Evolutionary conservation across 495 filamentous ascomycete species (phyloP).

Genomic region (Endocarpon pusillum): DNA sequence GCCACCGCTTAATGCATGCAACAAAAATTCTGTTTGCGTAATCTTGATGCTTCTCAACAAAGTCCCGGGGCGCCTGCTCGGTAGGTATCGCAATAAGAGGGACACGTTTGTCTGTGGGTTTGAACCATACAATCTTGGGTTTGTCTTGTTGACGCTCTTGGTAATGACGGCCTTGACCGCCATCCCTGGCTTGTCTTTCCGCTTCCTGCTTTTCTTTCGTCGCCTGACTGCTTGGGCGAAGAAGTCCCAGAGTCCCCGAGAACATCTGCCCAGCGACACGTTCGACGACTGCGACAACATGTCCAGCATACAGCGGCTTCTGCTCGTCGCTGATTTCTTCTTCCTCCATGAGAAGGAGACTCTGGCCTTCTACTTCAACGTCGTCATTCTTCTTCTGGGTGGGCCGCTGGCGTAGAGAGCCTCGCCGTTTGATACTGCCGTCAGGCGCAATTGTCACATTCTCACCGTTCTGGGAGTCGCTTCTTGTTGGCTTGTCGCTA

Average conservation of each 20-base stretch:
- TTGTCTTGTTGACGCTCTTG: conserved; percentile 83
- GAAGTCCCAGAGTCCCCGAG: conserved; percentile 82
- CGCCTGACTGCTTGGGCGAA: conserved; percentile 93
- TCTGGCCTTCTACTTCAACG: conserved; percentile 96
- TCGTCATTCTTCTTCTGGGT: conserved; percentile 99
- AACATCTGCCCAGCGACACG: conserved; percentile 98
- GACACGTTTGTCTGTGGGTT: conserved; percentile 96
- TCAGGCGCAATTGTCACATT: conserved; percentile 44
- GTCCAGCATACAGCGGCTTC: conserved; percentile 91
- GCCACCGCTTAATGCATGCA: conserved; percentile 97
- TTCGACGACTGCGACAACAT: conserved; percentile 93
- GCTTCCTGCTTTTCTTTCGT: conserved; percentile 99
- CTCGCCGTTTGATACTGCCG: conserved; percentile 77
- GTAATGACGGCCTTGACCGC: conserved; percentile 53
- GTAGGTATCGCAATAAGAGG: conserved; percentile 96
- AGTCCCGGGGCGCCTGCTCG: conserved; percentile 92
- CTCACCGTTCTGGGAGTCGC: conserved; percentile 46
- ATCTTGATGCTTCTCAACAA: conserved; percentile 95
- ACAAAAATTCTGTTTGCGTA: conserved; percentile 97
- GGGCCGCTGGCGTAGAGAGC: conserved; percentile 86
- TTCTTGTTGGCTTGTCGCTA: conserved; percentile 45
- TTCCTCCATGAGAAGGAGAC: conserved; percentile 87
- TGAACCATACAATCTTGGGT: conserved; percentile 99
- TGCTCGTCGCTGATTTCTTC: conserved; percentile 98
- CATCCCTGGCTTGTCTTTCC: conserved; percentile 81